Percentiles rank a stretch among this genome's conserved stretches.
phyloP scores from a whole-genome alignment of 345 rosid species.

The Raphanus sativus region DNA sequence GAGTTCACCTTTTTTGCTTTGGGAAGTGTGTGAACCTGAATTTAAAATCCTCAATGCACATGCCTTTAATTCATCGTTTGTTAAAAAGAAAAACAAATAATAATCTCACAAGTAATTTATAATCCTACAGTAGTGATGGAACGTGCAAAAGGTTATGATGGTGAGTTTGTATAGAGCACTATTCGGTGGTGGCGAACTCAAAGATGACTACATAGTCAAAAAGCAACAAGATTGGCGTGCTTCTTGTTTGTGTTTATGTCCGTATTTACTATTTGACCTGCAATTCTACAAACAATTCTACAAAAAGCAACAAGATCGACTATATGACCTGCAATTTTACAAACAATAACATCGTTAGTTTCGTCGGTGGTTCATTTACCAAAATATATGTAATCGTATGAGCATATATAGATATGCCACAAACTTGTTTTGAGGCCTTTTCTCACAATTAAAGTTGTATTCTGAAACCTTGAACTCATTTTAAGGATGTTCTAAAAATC shows the following conservation, averaged over 20 bases:
- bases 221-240: background rate
- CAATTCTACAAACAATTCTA: background rate
- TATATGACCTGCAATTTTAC: background rate
- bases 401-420: background rate
- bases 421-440: background rate
- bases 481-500: background rate
- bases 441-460: background rate
- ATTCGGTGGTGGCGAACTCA: background rate
- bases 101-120: background rate
- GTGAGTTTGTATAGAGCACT: constrained; percentile 9
- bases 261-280: background rate
- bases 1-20: too few relatives aligned
- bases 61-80: background rate
- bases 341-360: background rate
- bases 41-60: too few relatives aligned
- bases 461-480: background rate
- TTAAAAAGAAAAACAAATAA: background rate
- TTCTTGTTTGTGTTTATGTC: background rate
- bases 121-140: constrained; percentile 17
- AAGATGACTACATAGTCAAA: background rate
- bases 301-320: background rate
- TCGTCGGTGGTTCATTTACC: background rate
- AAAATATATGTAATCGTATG: background rate
- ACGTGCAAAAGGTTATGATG: constrained; percentile 28
- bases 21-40: too few relatives aligned